A percentile compares a stretch with the other conserved stretches of the same genome.
These are phyloP conservation scores for Geotrichum armillariae DNA, from an alignment of 1,139 yeast species.

Conservation along the genomic window DNA sequence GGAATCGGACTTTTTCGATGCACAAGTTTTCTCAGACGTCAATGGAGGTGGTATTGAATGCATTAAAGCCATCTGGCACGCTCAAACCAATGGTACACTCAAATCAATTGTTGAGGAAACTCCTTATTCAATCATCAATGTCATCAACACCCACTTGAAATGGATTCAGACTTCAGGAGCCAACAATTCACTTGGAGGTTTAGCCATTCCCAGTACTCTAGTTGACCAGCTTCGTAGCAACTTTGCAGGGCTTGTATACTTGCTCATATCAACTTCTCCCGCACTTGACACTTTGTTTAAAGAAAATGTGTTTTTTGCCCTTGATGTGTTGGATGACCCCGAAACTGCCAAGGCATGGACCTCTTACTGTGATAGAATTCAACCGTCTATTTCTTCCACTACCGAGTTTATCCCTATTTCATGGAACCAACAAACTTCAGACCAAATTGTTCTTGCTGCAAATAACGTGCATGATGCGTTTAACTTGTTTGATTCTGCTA, in stretches of 20 bases:
- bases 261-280: slow-evolving; percentile 20
- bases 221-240: slow-evolving; percentile 23
- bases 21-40: slow-evolving; percentile 27
- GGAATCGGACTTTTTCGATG: slow-evolving; percentile 27
- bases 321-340: slow-evolving; percentile 7
- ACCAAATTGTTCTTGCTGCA: slow-evolving; percentile 30
- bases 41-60: slow-evolving; percentile 27
- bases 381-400: neutral
- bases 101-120: neutral
- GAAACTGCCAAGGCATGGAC: slow-evolving; percentile 17
- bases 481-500: slow-evolving; percentile 26
- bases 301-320: slow-evolving; percentile 11
- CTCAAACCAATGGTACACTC: slow-evolving; percentile 13
- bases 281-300: slow-evolving; percentile 10
- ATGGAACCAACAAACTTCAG: slow-evolving; percentile 21
- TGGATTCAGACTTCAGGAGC: slow-evolving; percentile 30
- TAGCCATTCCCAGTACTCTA: slow-evolving; percentile 29
- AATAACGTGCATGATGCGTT: slow-evolving; percentile 26
- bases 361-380: neutral
- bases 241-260: slow-evolving; percentile 26
- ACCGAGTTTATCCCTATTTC: slow-evolving; percentile 1
- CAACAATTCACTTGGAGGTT: slow-evolving; percentile 27
- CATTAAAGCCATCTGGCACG: slow-evolving; percentile 27
- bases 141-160: slow-evolving; percentile 27
- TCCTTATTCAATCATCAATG: slow-evolving; percentile 24